Conservation (phyloP, 176 grass and related monocot species). For the Coix lacrymajobi region DNA sequence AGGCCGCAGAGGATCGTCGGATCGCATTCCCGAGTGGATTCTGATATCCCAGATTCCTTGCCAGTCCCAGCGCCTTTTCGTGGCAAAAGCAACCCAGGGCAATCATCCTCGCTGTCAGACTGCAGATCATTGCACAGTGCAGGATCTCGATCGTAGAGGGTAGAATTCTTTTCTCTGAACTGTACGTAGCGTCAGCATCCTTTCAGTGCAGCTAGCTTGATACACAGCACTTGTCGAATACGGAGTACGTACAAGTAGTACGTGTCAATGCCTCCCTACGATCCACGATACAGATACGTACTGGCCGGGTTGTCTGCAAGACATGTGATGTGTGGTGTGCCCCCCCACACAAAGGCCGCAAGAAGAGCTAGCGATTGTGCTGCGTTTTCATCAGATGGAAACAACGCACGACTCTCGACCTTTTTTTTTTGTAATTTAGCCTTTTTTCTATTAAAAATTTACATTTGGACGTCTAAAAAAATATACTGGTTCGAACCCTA, state of each 20-base stretch:
- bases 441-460: too few relatives aligned
- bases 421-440: too few relatives aligned
- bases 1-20: too few relatives aligned
- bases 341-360: too few relatives aligned
- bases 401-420: too few relatives aligned
- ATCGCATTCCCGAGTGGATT: slow-evolving; percentile 13
- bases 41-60: neutral
- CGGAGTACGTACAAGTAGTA: too few relatives aligned
- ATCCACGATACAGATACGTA: neutral
- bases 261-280: neutral
- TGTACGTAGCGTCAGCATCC: neutral
- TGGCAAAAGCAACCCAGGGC: slow-evolving; percentile 17
- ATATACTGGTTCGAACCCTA: too few relatives aligned
- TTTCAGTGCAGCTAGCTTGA: neutral
- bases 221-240: too few relatives aligned
- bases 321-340: too few relatives aligned
- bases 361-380: too few relatives aligned
- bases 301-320: neutral
- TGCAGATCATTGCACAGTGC: neutral
- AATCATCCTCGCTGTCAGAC: neutral
- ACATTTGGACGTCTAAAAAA: too few relatives aligned
- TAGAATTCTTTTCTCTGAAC: neutral
- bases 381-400: too few relatives aligned
- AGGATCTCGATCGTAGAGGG: neutral
- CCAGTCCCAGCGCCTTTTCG: neutral